Base-by-base conservation (phyloP, 2,329 filamentous ascomycete species). In the Fusarium nygamai region DNA sequence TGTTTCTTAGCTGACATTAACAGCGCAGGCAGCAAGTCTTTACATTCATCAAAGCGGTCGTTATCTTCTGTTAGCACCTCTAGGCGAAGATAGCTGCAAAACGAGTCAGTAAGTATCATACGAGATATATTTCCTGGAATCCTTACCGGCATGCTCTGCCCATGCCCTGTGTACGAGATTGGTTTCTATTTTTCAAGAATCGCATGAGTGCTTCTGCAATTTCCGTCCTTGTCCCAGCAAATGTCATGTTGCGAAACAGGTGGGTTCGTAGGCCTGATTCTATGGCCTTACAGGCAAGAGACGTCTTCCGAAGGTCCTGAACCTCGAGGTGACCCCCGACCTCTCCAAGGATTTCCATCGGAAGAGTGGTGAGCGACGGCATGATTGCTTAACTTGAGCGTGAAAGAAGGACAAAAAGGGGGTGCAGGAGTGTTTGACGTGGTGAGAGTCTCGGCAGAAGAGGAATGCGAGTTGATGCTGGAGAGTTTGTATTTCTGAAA, bases 221-320 rank as follows among this genome's bases (percentile, higher is more conserved):
- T 1, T 6, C 14, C 9, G 14, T 4, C 3, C 24, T 12, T 0
- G 24, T 24, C 0, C 51, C 34, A 4, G 5, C 5, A 3, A 54
- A 39, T 0, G 5, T 1, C 10, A 54, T 29, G 0, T 6, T 9
- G 0, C 20, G n/a, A 2, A 54, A 54, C 0, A 38, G 6, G 3
- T 17, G 24, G 14, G 0, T 8, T 1, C 6, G 7, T 0, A 13
- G 2, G 3, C 5, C 20, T 5, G 5, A 2, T 8, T 38, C 19
- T 1, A 54, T 5, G 5, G 10, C 3, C 22, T 17, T 27, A 3
- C 33, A 54, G 0, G 9, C 11, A 0, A 38, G 34, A 0, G 50
- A 27, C 3, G 11, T 16, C 2, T 6, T 11, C 2, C 19, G 1
- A 38, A 38, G 24, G 6, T 54, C 33, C 3, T 22, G 9, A 1